These are phyloP conservation scores for Candida argentea DNA, from an alignment of 805 yeast genomes.

Conservation along the genomic window DNA sequence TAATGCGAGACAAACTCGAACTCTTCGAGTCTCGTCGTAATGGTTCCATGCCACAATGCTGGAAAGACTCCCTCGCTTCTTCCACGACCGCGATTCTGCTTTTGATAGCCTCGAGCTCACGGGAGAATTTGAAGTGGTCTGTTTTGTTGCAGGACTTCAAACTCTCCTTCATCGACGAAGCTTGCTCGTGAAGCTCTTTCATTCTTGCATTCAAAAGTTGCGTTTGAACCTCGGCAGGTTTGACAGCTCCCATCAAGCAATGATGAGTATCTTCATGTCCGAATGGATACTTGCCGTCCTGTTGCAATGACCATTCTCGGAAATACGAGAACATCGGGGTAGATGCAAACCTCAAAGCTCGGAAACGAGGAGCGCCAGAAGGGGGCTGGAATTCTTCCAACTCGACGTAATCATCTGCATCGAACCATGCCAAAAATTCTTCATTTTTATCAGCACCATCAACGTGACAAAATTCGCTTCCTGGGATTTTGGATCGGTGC, in stretches of 20 bases:
- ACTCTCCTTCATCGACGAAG: not conserved
- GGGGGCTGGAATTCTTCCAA: conserved; percentile 40
- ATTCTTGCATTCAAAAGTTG: conserved; percentile 23
- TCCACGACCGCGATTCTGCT: conserved; percentile 14
- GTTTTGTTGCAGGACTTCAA: not conserved
- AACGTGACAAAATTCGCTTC: conserved; percentile 3
- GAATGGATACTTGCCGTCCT: conserved; percentile 44
- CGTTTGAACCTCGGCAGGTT: conserved; percentile 48
- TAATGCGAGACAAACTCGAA: conserved; percentile 16
- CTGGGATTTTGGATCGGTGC: conserved; percentile 1
- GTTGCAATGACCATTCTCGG: conserved; percentile 38
- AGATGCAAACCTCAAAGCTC: conserved; percentile 35
- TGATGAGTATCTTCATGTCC: conserved; percentile 54
- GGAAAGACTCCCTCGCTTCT: conserved; percentile 12
- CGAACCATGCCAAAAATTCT: conserved; percentile 50
- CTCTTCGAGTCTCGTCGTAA: conserved; percentile 7
- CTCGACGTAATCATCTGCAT: conserved; percentile 67
- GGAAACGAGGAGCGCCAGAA: conserved; percentile 32
- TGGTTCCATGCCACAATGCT: conserved; percentile 2
- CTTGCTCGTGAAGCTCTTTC: conserved; percentile 7
- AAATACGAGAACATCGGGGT: conserved; percentile 56
- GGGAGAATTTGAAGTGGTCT: conserved; percentile 1
- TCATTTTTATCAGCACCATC: conserved; percentile 16
- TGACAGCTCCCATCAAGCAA: conserved; percentile 46
- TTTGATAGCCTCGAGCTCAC: conserved; percentile 18